Base-by-base conservation (phyloP, 805 yeast genomes). In the Ogataea henricii region DNA sequence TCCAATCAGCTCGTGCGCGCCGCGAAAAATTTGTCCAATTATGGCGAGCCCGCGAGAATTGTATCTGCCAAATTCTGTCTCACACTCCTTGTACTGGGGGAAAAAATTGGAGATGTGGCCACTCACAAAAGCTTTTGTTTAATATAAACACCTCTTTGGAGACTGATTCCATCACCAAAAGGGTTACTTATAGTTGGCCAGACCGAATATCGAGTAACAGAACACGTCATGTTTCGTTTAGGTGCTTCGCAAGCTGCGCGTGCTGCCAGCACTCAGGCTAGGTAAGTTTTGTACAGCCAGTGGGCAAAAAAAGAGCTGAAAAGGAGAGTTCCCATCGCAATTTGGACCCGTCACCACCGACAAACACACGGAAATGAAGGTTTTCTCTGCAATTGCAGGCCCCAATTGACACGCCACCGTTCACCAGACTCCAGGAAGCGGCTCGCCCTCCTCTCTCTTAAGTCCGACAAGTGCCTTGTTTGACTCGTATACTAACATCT, bases 181-280 rank as follows among this genome's bases (percentile, higher is more conserved):
- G n/a, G 30, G 27, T 26, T 18, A 35, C 29, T 26, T 36, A 26
- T 18, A 43, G 40, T 34, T 42, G 38, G 40, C 38, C 34, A 42
- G 39, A 40, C 43, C 38, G 41, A 14, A 39, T 30, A 22, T 35
- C 40, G 3, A 26, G 27, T 34, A 32, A 17, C 14, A 40, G 21
- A 25, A 30, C 33, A 41, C 44, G 52, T 36, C 16, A 78, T 78
- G 83, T 77, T 76, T 71, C 79, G 81, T 70, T 69, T 73, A 68
- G 79, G 81, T 69, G 74, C 73, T 58, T 64, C 66, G 58, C 79
- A 75, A 64, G 72, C 68, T 56, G 75, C 77, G 71, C 81, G 81
- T 67, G 64, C 67, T 42, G 60, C 63, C 59, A 74, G 76, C 64
- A 73, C 71, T 46, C 59, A 53, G 37, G 59, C 72, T 53, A 77